Evolutionary conservation across 140 eudicot genomes (phyloP), one percentile per base, ranked within the genome.

Genomic region (Flaveria floridana): DNA sequence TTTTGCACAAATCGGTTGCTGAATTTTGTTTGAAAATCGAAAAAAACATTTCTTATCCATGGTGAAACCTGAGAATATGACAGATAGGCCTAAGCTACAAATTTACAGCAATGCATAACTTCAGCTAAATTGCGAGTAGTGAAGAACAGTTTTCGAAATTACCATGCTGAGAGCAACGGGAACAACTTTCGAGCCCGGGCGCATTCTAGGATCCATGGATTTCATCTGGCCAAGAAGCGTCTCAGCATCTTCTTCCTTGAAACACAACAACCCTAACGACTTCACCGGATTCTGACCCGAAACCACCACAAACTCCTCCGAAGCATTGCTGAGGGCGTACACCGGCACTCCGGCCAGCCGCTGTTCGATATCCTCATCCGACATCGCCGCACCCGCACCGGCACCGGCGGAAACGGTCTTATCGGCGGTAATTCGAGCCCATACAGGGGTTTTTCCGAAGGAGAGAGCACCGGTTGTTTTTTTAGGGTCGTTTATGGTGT

Each of bases 271-370:
- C 58, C 97, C 96, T 41, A 94, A 78, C 23, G 83, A 84, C 65
- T 81, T 90, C 14, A 70, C 81, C 11, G 84, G 73, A 21, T 65
- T 66, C 14, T 53, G 76, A 62, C 87, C 91, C 8, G 96, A 84
- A 76, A 94, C 81, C 80, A 94, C 78, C 73, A 90, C 96, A 41
- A 88, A 86, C 41, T 94, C 97, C 68, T 78, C 86, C 7, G 86
- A 79, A 1, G 90, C 72, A 79, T 87, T 88, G 79, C 89, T 80
- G 37, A 94, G 84, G 1, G 97, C 96, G 72, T 83, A 94, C 1
- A 94, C 97, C 0, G 92, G 91, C 11, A 90, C 97, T 0, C 97
- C 96, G 0, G 89, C 89, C 41, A 94, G 55, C 73, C 97, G 64
- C 82, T 82, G 85, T 59, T 88, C 90, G 15, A 93, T 86, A 10